Percentiles rank a stretch among this genome's conserved stretches.
Conservation (phyloP, 495 filamentous ascomycete species). For the Aspergillus nanangensis region DNA sequence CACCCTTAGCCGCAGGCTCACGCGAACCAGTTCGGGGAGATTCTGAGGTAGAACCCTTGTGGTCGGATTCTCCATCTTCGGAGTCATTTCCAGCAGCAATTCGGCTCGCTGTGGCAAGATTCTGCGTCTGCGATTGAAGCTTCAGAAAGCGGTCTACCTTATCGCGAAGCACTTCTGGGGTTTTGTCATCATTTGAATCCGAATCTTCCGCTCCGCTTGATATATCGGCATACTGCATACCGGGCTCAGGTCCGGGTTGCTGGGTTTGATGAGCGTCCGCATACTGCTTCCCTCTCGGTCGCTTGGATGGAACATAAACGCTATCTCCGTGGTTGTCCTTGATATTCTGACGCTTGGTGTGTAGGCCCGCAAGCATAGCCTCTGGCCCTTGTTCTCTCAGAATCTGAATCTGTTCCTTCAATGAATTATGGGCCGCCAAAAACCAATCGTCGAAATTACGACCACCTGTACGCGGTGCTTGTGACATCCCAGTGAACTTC, state of each 20-base stretch:
- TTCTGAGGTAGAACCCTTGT: slow-evolving; percentile 2
- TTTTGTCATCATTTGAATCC: slow-evolving; percentile 7
- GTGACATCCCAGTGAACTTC: slow-evolving; percentile 47
- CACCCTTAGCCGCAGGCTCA: too few relatives aligned
- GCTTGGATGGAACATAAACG: slow-evolving; percentile 29
- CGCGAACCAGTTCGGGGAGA: background rate
- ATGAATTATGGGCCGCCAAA: slow-evolving; percentile 28
- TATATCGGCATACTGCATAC: slow-evolving; percentile 11
- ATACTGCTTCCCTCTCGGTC: slow-evolving; percentile 24
- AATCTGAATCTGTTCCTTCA: slow-evolving; percentile 37
- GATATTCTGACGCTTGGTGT: slow-evolving; percentile 16
- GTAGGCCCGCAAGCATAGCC: slow-evolving; percentile 24
- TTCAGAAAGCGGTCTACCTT: slow-evolving; percentile 6
- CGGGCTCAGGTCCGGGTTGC: background rate
- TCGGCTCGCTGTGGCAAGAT: background rate
- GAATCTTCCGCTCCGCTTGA: slow-evolving; percentile 12
- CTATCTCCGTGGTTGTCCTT: slow-evolving; percentile 13
- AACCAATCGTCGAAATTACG: slow-evolving; percentile 54
- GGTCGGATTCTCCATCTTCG: background rate
- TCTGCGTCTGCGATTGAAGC: background rate
- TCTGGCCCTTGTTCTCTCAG: slow-evolving; percentile 22
- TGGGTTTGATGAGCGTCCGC: slow-evolving; percentile 1
- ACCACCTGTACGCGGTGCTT: slow-evolving; percentile 31
- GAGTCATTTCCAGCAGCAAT: background rate
- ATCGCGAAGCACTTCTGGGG: slow-evolving; percentile 1